Conservation (phyloP, 2,329 filamentous ascomycete species). For the Apiospora rasikravindrae region DNA sequence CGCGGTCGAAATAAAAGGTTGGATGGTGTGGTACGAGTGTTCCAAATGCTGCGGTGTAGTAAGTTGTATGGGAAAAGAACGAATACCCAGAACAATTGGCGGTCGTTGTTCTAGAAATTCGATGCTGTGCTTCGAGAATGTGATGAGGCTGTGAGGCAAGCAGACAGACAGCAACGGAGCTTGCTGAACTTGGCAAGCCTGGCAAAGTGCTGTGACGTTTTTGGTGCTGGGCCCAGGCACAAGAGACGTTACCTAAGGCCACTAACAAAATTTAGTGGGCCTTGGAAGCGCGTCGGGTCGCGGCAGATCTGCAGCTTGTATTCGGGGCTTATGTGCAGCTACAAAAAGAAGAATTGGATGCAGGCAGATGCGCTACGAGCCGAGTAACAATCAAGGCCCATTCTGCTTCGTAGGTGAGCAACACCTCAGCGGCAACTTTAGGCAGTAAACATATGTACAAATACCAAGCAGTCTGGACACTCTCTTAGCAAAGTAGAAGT, state of each 20-base stretch:
- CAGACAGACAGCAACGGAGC: background rate
- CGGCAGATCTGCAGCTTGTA: background rate
- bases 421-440: background rate
- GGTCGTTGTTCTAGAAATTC: background rate
- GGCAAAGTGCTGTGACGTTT: constrained; percentile 6
- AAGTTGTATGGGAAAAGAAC: background rate
- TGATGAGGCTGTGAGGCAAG: constrained; percentile 13
- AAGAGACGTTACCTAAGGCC: background rate
- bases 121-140: background rate
- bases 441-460: background rate
- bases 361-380: background rate
- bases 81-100: background rate
- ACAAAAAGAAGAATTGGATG: background rate
- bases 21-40: background rate
- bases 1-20: background rate
- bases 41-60: background rate
- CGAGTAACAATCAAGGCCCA: background rate
- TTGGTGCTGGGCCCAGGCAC: background rate
- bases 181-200: constrained; percentile 5
- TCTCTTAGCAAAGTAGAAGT: background rate
- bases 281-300: background rate
- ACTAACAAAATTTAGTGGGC: background rate
- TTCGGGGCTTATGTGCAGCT: background rate
- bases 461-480: background rate
- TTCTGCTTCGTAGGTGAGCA: background rate